These are phyloP conservation scores for Ophiosphaerella korrae DNA, from an alignment of 2,329 filamentous ascomycete species.

Conservation along the genomic window DNA sequence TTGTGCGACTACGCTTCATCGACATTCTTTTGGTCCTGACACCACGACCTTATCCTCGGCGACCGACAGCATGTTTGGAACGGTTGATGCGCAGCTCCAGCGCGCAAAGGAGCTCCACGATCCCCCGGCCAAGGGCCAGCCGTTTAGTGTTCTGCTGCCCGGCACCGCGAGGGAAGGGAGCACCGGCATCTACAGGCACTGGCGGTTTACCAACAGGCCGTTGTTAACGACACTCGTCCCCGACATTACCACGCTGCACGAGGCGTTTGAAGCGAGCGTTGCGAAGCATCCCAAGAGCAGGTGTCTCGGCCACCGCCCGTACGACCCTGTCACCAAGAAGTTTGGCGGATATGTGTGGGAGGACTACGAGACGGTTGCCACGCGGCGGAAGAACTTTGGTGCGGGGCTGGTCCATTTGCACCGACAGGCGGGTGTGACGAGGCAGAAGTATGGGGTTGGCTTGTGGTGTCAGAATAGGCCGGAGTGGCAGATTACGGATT, in stretches of 20 bases:
- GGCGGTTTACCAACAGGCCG: conserved; percentile 73
- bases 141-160: conserved; percentile 78
- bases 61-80: conserved; percentile 36
- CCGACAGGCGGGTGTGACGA: conserved; percentile 69
- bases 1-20: background rate
- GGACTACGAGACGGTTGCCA: conserved; percentile 78
- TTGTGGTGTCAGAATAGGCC: conserved; percentile 87
- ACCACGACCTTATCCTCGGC: background rate
- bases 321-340: conserved; percentile 73
- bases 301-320: conserved; percentile 81
- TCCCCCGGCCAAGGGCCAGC: conserved; percentile 73
- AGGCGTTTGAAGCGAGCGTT: conserved; percentile 73
- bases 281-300: conserved; percentile 67
- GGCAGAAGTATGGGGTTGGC: conserved; percentile 72
- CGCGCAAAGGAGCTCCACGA: conserved; percentile 57
- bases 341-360: conserved; percentile 83
- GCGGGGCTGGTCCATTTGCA: conserved; percentile 84
- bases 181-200: conserved; percentile 81
- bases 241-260: conserved; percentile 71
- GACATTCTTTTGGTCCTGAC: background rate
- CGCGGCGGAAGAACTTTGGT: conserved; percentile 81
- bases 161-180: conserved; percentile 75
- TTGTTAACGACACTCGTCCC: conserved; percentile 60
- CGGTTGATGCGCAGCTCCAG: conserved; percentile 34
- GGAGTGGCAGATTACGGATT: conserved; percentile 88